Percentiles rank a stretch among this genome's conserved stretches.
phyloP scores from a whole-genome alignment of 73 alveolate species.

The Paramecium sexaurelia region DNA sequence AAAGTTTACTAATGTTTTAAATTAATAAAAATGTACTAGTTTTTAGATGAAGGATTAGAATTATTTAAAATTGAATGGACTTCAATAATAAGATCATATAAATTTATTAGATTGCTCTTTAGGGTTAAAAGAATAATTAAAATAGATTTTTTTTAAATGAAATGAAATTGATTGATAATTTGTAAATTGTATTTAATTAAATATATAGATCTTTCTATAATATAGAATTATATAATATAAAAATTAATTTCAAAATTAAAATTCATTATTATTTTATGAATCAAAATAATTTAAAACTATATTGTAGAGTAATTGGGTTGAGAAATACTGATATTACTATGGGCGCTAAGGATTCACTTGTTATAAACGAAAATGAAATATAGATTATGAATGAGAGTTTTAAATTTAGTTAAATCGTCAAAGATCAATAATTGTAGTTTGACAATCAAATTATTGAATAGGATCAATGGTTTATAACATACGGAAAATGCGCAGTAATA shows the following conservation, averaged over 20 bases:
- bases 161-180: too few relatives aligned
- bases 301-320: conserved; percentile 3
- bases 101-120: background rate
- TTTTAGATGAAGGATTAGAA: background rate
- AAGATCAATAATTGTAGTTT: background rate
- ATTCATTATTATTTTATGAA: background rate
- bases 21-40: background rate
- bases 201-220: background rate
- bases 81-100: background rate
- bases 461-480: background rate
- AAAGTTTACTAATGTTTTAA: background rate
- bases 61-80: background rate
- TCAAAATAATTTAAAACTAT: background rate
- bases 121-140: background rate
- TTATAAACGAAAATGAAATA: background rate
- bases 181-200: too few relatives aligned
- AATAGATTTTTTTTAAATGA: background rate
- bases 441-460: background rate
- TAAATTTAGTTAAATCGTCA: background rate
- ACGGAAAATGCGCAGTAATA: background rate
- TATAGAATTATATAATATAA: background rate
- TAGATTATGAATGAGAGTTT: background rate
- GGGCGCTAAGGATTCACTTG: background rate
- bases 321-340: background rate
- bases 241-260: background rate